Evolutionary conservation across 2,329 filamentous ascomycete genomes (phyloP).

Genomic region (Ampelomyces quisqualis): DNA sequence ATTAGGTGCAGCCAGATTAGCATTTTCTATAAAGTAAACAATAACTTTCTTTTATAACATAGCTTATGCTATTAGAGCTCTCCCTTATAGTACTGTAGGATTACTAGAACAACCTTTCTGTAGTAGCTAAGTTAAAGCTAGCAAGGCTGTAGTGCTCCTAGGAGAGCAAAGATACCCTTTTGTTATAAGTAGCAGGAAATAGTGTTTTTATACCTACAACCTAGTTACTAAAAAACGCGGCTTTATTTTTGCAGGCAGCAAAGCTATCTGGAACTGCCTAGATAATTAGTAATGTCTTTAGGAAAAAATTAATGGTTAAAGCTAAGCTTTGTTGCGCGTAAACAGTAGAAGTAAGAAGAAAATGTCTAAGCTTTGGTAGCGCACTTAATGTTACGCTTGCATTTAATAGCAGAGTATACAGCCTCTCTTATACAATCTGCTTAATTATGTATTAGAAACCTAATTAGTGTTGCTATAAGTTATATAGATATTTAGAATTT

Average conservation of each 20-base stretch:
- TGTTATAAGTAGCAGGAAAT: background rate
- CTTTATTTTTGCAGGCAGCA: background rate
- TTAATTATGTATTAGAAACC: no score
- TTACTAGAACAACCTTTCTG: background rate
- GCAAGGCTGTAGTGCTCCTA: background rate
- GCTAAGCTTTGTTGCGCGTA: background rate
- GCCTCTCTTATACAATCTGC: no score
- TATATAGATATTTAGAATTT: no score
- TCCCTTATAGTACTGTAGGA: background rate
- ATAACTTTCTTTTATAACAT: background rate
- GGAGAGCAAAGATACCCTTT: background rate
- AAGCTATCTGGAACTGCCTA: background rate
- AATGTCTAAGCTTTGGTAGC: no score
- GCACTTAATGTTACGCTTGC: no score
- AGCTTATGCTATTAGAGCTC: background rate
- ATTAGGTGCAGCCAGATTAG: slow-evolving; percentile 1
- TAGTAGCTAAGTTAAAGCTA: background rate
- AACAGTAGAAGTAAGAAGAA: slow-evolving; percentile 2
- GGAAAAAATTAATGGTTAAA: background rate
- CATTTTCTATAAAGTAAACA: slow-evolving; percentile 8
- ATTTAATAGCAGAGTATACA: no score
- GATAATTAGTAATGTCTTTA: background rate
- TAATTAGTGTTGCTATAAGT: no score
- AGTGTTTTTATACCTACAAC: background rate
- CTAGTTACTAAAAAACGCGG: background rate